Base-by-base conservation (phyloP, 2,329 filamentous ascomycete genomes). In the Fusarium oxysporum region DNA sequence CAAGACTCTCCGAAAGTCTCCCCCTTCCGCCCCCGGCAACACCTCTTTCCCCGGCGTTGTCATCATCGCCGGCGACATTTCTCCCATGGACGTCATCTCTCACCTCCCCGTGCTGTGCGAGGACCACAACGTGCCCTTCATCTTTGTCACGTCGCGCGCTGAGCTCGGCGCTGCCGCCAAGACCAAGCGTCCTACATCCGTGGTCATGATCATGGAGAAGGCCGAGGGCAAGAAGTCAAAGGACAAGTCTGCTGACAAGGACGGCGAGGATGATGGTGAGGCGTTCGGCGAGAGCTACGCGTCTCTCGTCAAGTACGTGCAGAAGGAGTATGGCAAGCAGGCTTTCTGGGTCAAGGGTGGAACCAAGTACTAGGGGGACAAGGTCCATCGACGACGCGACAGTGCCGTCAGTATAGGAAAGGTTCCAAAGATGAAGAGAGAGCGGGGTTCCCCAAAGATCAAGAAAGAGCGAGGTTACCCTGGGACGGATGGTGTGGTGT, bases 81-180 rank as follows among this genome's bases (percentile, higher is more conserved):
- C 94, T 59, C 96, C 96, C 75, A 96, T 96, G 92, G 96, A 99
- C 84, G 96, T 99, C 82, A 98, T 99, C 86, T 96, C 94, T 68
- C 96, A 99, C 86, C 93, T 99, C 75, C 96, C 96, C 78, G 93
- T 99, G 65, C 92, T 98, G 65, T 98, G 96, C 89, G 96, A 99
- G 86, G 96, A 98, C 85, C 95, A 98, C 88, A 94, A 93, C 84
- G 94, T 98, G 68, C 96, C 96, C 38, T 99, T 98, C 86, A 91
- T 99, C 83, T 99, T 97, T 83, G 93, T 99, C 78, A 91, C 92
- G 69, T 97, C 93, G 79, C 92, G 96, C 78, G 96, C 95, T 70
- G 96, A 98, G 86, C 91, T 99, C 65, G 96, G 96, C 80, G 93
- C 94, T 76, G 96, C 96, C 7, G 95, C 95, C 69, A 93, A 92